Base-by-base conservation (phyloP, 2,329 filamentous ascomycete genomes). In the Coniella vitis region DNA sequence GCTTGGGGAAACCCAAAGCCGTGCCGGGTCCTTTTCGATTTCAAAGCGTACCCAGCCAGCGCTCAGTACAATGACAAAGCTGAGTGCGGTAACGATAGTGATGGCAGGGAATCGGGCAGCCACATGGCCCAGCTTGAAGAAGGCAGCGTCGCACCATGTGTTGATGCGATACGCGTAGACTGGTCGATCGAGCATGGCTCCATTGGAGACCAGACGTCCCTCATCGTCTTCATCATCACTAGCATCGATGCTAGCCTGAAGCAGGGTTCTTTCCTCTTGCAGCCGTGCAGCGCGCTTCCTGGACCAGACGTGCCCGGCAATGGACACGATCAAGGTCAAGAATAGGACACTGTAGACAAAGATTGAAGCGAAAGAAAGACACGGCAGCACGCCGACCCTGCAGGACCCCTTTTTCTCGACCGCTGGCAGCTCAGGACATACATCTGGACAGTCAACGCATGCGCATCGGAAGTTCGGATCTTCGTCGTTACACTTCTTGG, bases 1-100 rank as follows among this genome's bases (percentile, higher is more conserved):
- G 8, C 86, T 86, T 7, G 93, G 93, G 59, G 91, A 90, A n/a
- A 98, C 93, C 93, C 93, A 98, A 8, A 98, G 72, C 41, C 87
- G 83, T 10, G 94, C 93, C 5, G 93, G 93, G 54, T 97, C 86
- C 19, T 76, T 87, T 65, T 97, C 93, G 32, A 98, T 75, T n/a
- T 87, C 77, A 60, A 98, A 98, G 38, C 81, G 80, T 51, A 93
- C 70, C 88, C 89, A 95, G 1, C 93, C 93, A 32, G 91, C 68
- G 61, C 90, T 96, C 54, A 98, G 73, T 4, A 95, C 63, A 1
- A 74, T 78, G 10, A 96, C 86, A 3, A 93, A 61, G 2, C 93
- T 47, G n/a, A 96, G 63, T 54, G 87, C 91, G 7, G 76, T 71
- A 3, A 75, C 68, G 55, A 97, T 95, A 1, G 90, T 96, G 53